These are phyloP conservation scores for Saccharomycopsis microspora DNA, from an alignment of 805 yeast genomes.

Conservation along the genomic window DNA sequence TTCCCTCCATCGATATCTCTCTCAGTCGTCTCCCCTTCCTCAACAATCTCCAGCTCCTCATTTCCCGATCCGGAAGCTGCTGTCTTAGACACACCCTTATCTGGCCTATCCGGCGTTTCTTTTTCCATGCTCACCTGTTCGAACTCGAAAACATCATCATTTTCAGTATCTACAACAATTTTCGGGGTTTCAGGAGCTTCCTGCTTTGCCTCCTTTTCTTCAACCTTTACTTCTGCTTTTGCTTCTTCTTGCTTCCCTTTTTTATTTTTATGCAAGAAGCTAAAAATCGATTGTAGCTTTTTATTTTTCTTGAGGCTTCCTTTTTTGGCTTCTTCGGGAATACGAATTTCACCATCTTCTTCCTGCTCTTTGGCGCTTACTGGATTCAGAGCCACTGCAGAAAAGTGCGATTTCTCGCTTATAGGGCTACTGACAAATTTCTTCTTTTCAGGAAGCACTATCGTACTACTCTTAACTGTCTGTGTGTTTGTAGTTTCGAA, in stretches of 20 bases:
- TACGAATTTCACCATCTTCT: background rate
- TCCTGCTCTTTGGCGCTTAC: background rate
- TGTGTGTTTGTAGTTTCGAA: too few species aligned
- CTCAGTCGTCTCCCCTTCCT: constrained; percentile 2
- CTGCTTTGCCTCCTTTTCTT: background rate
- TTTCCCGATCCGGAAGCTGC: too few species aligned
- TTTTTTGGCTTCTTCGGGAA: background rate
- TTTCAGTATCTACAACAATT: too few species aligned
- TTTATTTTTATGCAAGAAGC: constrained; percentile 7
- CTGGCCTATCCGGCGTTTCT: too few species aligned
- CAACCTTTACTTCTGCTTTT: background rate
- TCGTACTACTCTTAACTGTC: background rate
- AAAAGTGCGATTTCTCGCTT: constrained; percentile 1
- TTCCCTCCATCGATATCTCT: background rate
- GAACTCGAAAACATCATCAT: too few species aligned
- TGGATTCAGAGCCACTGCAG: background rate
- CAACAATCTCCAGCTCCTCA: too few species aligned
- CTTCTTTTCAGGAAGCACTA: background rate
- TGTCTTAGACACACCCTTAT: too few species aligned
- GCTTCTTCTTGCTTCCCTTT: background rate
- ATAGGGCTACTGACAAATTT: background rate
- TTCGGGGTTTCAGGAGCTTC: background rate
- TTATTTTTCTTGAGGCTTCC: background rate
- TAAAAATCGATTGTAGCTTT: constrained; percentile 4
- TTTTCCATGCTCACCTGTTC: too few species aligned